A percentile compares a stretch with the other conserved stretches of the same genome.
These are phyloP conservation scores for Penicillium sp. DNA, from an alignment of 2,329 filamentous ascomycete genomes.

Conservation along the genomic window DNA sequence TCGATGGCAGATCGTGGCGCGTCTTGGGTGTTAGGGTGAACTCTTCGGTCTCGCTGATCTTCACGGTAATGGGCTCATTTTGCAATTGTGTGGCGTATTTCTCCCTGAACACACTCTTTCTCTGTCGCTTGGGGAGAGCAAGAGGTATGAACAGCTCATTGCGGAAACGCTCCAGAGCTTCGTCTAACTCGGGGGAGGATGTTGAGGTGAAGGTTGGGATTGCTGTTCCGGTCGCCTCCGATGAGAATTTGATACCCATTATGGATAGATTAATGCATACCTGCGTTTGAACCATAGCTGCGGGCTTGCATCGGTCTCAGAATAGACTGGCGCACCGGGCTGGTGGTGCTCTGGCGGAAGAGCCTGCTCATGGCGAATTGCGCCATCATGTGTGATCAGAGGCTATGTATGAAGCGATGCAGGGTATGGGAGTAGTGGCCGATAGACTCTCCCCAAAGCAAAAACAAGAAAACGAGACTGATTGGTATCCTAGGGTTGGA, in stretches of 20 bases:
- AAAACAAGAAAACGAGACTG: conserved; percentile 3
- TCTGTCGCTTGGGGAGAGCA: conserved; percentile 31
- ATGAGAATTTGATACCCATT: neutral
- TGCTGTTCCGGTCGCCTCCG: conserved; percentile 15
- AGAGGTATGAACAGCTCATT: conserved; percentile 39
- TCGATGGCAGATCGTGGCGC: conserved; percentile 27
- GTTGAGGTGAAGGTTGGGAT: conserved; percentile 36
- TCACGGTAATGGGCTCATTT: conserved; percentile 36
- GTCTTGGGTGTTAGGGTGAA: conserved; percentile 34
- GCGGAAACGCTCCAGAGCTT: conserved; percentile 35
- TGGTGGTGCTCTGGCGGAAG: conserved; percentile 29
- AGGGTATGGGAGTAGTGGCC: neutral
- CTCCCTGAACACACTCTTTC: conserved; percentile 33
- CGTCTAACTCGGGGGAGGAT: conserved; percentile 35
- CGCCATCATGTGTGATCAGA: conserved; percentile 28
- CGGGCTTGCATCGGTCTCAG: conserved; percentile 27
- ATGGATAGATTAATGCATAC: conserved; percentile 12
- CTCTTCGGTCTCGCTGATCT: conserved; percentile 33
- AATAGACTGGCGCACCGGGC: conserved; percentile 26
- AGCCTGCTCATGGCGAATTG: conserved; percentile 32
- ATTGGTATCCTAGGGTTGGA: conserved; percentile 7
- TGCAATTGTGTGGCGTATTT: conserved; percentile 30
- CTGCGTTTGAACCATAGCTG: conserved; percentile 26
- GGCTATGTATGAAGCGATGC: neutral
- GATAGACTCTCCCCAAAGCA: neutral